phyloP scores from a whole-genome alignment of 495 filamentous ascomycete genomes.

The Aspergillus baeticus region DNA sequence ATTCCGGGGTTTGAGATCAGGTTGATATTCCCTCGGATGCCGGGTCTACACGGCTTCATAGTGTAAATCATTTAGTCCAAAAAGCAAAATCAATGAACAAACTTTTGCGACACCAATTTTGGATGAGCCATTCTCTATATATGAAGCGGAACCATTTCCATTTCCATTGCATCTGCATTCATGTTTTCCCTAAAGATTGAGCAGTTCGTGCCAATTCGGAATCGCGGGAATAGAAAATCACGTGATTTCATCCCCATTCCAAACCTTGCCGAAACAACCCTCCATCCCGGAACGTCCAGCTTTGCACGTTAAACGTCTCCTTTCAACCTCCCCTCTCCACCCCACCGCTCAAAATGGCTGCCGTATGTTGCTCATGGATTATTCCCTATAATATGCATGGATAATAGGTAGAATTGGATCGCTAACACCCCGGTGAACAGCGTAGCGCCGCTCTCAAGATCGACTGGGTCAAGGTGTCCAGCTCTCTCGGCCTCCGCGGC shows the following conservation, averaged over 20 bases:
- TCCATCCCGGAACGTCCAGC: slow-evolving; percentile 40
- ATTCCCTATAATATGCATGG: not conserved
- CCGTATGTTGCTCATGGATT: slow-evolving; percentile 61
- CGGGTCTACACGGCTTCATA: slow-evolving; percentile 26
- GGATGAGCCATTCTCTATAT: not conserved
- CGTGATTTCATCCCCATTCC: slow-evolving; percentile 43
- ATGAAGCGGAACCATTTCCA: too few species aligned
- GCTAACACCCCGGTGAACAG: slow-evolving; percentile 52
- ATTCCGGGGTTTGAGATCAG: slow-evolving; percentile 32
- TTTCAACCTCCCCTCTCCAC: slow-evolving; percentile 36
- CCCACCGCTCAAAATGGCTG: slow-evolving; percentile 68
- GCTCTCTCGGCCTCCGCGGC: slow-evolving; percentile 92
- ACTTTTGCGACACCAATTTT: slow-evolving; percentile 6
- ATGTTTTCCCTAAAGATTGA: slow-evolving; percentile 3
- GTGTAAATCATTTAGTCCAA: slow-evolving; percentile 44
- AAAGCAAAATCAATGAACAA: slow-evolving; percentile 36
- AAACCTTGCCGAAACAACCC: slow-evolving; percentile 48
- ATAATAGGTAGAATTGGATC: slow-evolving; percentile 11
- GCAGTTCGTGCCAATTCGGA: slow-evolving; percentile 30
- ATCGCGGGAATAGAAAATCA: slow-evolving; percentile 34
- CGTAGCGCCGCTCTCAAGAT: slow-evolving; percentile 98
- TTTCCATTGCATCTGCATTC: too few species aligned
- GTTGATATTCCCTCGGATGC: slow-evolving; percentile 28
- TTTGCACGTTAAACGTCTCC: slow-evolving; percentile 33
- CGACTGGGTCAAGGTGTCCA: slow-evolving; percentile 92